A percentile compares a stretch with the other conserved stretches of the same genome.
These are phyloP conservation scores for Trypanosoma platydactyli DNA, from an alignment of 208 protist species.

Conservation along the genomic window DNA sequence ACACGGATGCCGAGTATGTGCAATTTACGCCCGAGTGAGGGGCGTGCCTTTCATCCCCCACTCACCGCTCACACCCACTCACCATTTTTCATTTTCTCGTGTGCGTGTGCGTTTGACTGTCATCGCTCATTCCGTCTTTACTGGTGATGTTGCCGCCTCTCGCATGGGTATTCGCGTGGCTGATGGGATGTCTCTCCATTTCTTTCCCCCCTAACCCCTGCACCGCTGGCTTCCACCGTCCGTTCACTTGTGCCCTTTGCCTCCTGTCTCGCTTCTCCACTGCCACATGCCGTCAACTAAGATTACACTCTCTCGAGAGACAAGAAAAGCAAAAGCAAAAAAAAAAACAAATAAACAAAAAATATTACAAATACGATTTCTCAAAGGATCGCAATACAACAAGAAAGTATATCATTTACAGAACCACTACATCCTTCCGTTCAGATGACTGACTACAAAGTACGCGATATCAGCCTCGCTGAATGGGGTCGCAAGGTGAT, in stretches of 20 bases:
- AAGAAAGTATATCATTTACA: not conserved
- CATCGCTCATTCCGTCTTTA: not conserved
- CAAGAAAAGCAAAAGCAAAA: no score
- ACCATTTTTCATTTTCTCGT: conserved; percentile 27
- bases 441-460: conserved; percentile 93
- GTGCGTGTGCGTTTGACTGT: conserved; percentile 2
- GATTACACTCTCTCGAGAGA: no score
- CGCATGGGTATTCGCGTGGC: not conserved
- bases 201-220: conserved; percentile 7
- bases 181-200: not conserved
- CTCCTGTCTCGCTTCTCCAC: no score
- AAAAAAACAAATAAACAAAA: no score
- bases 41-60: conserved; percentile 8
- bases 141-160: no score
- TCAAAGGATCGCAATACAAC: not conserved
- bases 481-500: conserved; percentile 98
- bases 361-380: not conserved
- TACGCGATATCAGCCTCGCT: conserved; percentile 96
- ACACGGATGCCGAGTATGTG: conserved; percentile 20
- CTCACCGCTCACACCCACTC: conserved; percentile 25
- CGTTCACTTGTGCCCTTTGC: no score
- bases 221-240: no score
- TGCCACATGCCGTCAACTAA: no score
- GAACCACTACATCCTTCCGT: not conserved
- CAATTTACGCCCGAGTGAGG: conserved; percentile 15